Conservation (phyloP, 192 early-diverging fungal genomes). For the Linnemannia elongata region DNA sequence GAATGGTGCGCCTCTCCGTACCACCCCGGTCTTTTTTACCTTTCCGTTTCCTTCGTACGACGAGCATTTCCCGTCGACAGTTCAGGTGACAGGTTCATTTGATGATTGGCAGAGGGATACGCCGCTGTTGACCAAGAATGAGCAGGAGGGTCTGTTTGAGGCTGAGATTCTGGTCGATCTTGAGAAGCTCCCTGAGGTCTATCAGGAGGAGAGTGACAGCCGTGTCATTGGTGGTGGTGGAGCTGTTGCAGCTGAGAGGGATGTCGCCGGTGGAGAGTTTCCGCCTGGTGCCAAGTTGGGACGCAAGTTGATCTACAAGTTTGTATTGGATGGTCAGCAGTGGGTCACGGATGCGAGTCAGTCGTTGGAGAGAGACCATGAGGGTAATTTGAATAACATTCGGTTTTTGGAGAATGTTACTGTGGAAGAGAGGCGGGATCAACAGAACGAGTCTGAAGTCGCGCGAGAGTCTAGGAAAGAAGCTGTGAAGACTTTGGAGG, state of each 20-base stretch:
- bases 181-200: not conserved
- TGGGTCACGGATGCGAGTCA: conserved; percentile 27
- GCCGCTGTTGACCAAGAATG: conserved; percentile 1
- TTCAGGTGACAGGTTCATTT: conserved; percentile 29
- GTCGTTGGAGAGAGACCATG: conserved; percentile 16
- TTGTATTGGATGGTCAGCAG: conserved; percentile 26
- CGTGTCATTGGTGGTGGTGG: not conserved
- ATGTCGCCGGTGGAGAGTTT: not conserved
- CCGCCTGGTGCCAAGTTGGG: not conserved
- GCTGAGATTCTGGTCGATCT: conserved; percentile 16
- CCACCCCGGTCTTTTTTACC: conserved; percentile 16
- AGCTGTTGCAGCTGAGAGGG: not conserved
- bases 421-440: not conserved
- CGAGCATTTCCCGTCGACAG: conserved; percentile 10
- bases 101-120: conserved; percentile 23
- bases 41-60: conserved; percentile 16
- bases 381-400: conserved; percentile 32
- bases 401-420: conserved; percentile 18
- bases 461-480: not conserved
- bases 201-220: not conserved
- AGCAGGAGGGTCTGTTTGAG: conserved; percentile 14
- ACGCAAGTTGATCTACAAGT: conserved; percentile 29
- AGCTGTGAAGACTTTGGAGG: not conserved
- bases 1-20: not conserved
- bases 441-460: not conserved